Percentiles rank a stretch among this genome's conserved stretches.
These are phyloP conservation scores for Neurospora tetraspora DNA, from an alignment of 495 filamentous ascomycete species.

Conservation along the genomic window DNA sequence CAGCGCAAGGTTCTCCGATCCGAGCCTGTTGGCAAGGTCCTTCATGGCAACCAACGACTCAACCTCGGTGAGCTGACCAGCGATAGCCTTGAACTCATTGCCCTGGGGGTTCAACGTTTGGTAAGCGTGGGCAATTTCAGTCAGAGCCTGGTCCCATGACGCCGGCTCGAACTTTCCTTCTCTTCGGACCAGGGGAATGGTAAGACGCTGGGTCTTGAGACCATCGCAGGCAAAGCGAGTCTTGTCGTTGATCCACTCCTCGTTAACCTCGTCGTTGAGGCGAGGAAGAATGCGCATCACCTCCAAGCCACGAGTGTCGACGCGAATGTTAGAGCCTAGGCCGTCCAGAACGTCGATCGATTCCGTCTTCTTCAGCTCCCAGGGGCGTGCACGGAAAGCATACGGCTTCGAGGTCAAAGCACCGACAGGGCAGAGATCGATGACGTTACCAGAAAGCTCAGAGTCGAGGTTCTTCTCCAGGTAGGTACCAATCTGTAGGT, in stretches of 20 bases:
- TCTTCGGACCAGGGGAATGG: constrained; percentile 79
- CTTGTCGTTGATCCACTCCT: constrained; percentile 99
- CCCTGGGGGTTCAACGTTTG: constrained; percentile 64
- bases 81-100: constrained; percentile 92
- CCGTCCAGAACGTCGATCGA: constrained; percentile 91
- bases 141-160: constrained; percentile 88
- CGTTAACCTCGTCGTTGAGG: constrained; percentile 94
- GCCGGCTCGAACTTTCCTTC: constrained; percentile 82
- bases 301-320: constrained; percentile 88
- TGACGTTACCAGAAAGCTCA: constrained; percentile 93
- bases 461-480: constrained; percentile 83
- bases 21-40: constrained; percentile 89
- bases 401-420: constrained; percentile 95
- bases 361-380: constrained; percentile 90
- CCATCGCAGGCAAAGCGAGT: constrained; percentile 94
- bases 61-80: constrained; percentile 80
- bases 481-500: constrained; percentile 97
- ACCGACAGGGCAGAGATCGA: constrained; percentile 95
- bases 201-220: constrained; percentile 88
- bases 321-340: constrained; percentile 85
- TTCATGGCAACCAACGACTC: constrained; percentile 95
- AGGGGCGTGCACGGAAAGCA: constrained; percentile 91
- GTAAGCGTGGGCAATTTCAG: constrained; percentile 70
- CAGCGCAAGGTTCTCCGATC: constrained; percentile 88
- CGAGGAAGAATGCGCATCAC: constrained; percentile 90